Percentiles rank a stretch among this genome's conserved stretches.
phyloP scores from a whole-genome alignment of 495 filamentous ascomycete species.

The Aeminium ludgeri region DNA sequence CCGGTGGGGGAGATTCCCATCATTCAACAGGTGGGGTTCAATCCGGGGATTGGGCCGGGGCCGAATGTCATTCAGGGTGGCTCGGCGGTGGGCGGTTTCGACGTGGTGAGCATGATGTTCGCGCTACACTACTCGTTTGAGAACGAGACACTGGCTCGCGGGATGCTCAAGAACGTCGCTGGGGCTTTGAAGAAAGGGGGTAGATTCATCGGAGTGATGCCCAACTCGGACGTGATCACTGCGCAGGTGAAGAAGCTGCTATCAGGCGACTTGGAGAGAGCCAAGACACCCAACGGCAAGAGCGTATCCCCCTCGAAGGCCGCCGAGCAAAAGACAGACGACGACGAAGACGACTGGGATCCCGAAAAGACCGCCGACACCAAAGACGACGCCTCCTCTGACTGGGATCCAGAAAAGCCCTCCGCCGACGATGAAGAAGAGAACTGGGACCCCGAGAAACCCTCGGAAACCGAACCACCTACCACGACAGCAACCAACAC shows the following conservation, averaged over 20 bases:
- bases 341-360: conserved; percentile 15
- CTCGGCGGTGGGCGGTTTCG: conserved; percentile 44
- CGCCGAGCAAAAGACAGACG: conserved; percentile 6
- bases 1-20: conserved; percentile 61
- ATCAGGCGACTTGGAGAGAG: conserved; percentile 18
- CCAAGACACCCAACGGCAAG: conserved; percentile 14
- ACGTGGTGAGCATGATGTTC: conserved; percentile 97
- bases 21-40: conserved; percentile 70
- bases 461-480: conserved; percentile 1
- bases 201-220: conserved; percentile 81
- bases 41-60: conserved; percentile 45
- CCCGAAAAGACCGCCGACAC: conserved; percentile 15
- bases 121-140: conserved; percentile 99
- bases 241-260: conserved; percentile 35
- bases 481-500: not conserved
- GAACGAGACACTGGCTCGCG: conserved; percentile 62
- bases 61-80: conserved; percentile 40
- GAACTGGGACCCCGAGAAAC: conserved; percentile 20
- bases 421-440: conserved; percentile 18
- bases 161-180: conserved; percentile 87
- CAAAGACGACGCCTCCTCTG: conserved; percentile 9
- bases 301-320: conserved; percentile 20
- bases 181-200: conserved; percentile 82
- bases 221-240: conserved; percentile 76
- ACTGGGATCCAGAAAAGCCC: conserved; percentile 25